These are phyloP conservation scores for Boletus vinaceobasis DNA, from an alignment of 768 basidiomycete species.

Conservation along the genomic window DNA sequence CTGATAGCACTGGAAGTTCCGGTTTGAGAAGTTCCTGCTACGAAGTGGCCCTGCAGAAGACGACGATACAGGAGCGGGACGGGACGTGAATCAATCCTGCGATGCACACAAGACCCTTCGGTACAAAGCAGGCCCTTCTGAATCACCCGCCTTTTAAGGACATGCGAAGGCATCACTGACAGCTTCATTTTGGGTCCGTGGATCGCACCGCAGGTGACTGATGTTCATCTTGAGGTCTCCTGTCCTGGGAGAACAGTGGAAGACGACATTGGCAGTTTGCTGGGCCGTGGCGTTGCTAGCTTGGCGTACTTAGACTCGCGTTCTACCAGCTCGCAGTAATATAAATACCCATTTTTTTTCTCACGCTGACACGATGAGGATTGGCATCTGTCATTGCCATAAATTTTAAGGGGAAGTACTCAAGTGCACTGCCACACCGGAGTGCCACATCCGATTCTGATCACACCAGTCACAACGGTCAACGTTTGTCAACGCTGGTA, in stretches of 20 bases:
- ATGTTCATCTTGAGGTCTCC: neutral
- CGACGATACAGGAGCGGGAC: neutral
- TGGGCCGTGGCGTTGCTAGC: too few relatives aligned
- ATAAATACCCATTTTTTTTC: too few relatives aligned
- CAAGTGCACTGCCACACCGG: slow-evolving; percentile 11
- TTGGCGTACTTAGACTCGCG: too few relatives aligned
- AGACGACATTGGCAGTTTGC: too few relatives aligned
- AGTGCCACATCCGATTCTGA: neutral
- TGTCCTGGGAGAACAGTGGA: neutral
- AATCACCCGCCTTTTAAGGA: neutral
- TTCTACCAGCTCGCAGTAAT: too few relatives aligned
- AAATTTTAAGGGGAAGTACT: too few relatives aligned
- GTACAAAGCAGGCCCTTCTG: neutral
- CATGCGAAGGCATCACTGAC: neutral
- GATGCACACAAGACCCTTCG: neutral
- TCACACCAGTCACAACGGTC: neutral
- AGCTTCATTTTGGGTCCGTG: neutral
- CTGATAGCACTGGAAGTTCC: neutral
- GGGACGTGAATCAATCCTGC: too few relatives aligned
- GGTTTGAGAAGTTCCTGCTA: neutral
- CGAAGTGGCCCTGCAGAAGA: neutral
- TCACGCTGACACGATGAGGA: too few relatives aligned
- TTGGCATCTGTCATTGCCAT: too few relatives aligned
- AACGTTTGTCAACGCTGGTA: neutral
- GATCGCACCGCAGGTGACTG: neutral